Evolutionary conservation across 2,329 filamentous ascomycete species (phyloP), one percentile per base, ranked within the genome.

Genomic region (Macroventuria anomochaeta): DNA sequence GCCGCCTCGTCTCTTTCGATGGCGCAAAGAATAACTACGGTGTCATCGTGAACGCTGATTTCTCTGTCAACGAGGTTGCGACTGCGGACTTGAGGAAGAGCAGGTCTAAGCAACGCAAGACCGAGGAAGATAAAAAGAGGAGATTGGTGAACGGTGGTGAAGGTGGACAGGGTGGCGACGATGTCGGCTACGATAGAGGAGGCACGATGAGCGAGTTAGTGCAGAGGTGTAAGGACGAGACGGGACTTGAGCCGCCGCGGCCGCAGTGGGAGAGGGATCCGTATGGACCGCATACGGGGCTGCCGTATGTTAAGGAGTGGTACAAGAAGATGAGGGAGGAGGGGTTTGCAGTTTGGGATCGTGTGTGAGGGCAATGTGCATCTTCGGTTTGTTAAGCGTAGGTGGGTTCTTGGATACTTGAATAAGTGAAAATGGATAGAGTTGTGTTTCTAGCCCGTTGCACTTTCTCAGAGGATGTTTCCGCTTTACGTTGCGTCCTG

Each of bases 11-110:
- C 13, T 79, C 75, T 0, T 15, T 76, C 1, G 63, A 75, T 5
- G 79, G 79, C 4, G 79, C 79, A 11, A 63, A 62, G 1, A 56
- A 55, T 0, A 78, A 77, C 39, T 81, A 81, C 56, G 79, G 79
- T 12, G 79, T 81, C 18, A 70, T 80, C 3, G 70, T 81, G 2
- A 63, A 73, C 21, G 62, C 71, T 0, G 71, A 76, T 15, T 75
- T 72, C 38, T 64, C 55, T 0, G 75, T 81, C n/a, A 62, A 75
- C 26, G 57, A 66, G 37, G 53, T 33, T 10, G 73, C 72, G 8
- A 81, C 79, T 0, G 61, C 67, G 8, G 56, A 57, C 2, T 64
- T 80, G 13, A 66, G 78, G 0, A 55, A 56, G 2, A 55, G 67
- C 17, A 73, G 79, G 58, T 59, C 50, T 1, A 58, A 57, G 10